These are phyloP conservation scores for Lasiosphaeris hirsuta DNA, from an alignment of 495 filamentous ascomycete species.

Conservation along the genomic window DNA sequence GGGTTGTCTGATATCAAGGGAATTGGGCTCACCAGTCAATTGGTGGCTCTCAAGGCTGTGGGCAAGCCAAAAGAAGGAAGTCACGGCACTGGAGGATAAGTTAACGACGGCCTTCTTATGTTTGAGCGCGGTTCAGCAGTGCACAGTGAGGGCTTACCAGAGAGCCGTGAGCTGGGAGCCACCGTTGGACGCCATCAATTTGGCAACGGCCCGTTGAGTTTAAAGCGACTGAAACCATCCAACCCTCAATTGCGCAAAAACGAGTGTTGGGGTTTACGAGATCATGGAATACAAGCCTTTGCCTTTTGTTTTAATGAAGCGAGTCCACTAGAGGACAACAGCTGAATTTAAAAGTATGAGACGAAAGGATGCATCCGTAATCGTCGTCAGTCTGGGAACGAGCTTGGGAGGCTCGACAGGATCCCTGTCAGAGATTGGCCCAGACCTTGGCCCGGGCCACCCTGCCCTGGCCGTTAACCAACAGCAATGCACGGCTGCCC, in stretches of 20 bases:
- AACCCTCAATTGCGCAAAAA: not conserved
- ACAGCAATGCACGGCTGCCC: too few relatives aligned
- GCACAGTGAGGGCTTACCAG: constrained; percentile 30
- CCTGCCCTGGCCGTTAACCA: too few relatives aligned
- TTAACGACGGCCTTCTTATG: not conserved
- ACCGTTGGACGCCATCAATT: constrained; percentile 18
- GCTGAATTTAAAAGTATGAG: too few relatives aligned
- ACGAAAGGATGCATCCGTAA: too few relatives aligned
- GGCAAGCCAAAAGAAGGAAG: constrained; percentile 45
- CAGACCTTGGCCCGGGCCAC: too few relatives aligned
- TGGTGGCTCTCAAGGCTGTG: constrained; percentile 43
- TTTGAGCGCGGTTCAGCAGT: not conserved
- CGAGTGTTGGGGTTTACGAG: not conserved
- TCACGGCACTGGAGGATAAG: constrained; percentile 32
- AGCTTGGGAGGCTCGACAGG: too few relatives aligned
- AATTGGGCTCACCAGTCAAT: constrained; percentile 34
- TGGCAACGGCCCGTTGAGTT: too few relatives aligned
- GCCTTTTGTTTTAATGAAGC: too few relatives aligned
- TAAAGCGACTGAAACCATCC: not conserved
- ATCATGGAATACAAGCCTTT: too few relatives aligned
- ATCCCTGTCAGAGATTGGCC: too few relatives aligned
- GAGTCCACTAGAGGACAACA: too few relatives aligned
- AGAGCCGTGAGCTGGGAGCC: constrained; percentile 37
- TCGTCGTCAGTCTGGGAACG: too few relatives aligned
- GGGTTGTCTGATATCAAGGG: not conserved